phyloP scores from a whole-genome alignment of 352 stramenopile species.

The Phytophthora uliginosa region DNA sequence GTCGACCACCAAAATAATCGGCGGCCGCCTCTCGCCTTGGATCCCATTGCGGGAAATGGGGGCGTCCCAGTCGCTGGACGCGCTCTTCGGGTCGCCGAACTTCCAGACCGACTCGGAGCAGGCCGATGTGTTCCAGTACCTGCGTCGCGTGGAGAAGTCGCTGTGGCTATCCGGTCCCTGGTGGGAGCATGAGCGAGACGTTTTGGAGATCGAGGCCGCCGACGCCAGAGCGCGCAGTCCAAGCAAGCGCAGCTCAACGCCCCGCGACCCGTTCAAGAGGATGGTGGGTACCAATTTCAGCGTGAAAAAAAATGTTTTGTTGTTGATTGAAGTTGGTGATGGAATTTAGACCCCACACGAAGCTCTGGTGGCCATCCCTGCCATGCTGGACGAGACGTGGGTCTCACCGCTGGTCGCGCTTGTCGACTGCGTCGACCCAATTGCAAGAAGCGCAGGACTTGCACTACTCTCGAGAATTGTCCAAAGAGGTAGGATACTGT shows the following conservation, averaged over 20 bases:
- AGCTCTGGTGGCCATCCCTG: slow-evolving; percentile 58
- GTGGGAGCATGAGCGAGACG: slow-evolving; percentile 36
- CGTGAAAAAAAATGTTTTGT: neutral
- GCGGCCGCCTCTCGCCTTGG: slow-evolving; percentile 4
- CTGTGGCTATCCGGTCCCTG: slow-evolving; percentile 50
- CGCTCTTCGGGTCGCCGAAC: slow-evolving; percentile 53
- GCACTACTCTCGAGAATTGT: slow-evolving; percentile 66
- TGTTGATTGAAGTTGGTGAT: neutral
- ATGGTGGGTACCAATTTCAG: slow-evolving; percentile 7
- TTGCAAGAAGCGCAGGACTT: slow-evolving; percentile 57
- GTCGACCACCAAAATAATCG: slow-evolving; percentile 9
- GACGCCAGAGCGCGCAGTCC: neutral
- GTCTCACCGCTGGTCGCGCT: slow-evolving; percentile 71
- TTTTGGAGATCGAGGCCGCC: slow-evolving; percentile 2
- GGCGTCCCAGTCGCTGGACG: slow-evolving; percentile 55
- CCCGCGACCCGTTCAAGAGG: slow-evolving; percentile 38
- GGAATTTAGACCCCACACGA: slow-evolving; percentile 48
- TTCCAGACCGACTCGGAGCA: slow-evolving; percentile 43
- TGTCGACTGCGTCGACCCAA: slow-evolving; percentile 56
- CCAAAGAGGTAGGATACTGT: slow-evolving; percentile 39
- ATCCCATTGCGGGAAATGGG: slow-evolving; percentile 44
- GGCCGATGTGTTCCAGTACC: slow-evolving; percentile 53
- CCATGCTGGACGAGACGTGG: slow-evolving; percentile 74
- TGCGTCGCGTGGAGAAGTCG: slow-evolving; percentile 51
- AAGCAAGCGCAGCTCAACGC: slow-evolving; percentile 18